Conservation (phyloP, 345 rosid genomes). For the Carallia pectinifolia region DNA sequence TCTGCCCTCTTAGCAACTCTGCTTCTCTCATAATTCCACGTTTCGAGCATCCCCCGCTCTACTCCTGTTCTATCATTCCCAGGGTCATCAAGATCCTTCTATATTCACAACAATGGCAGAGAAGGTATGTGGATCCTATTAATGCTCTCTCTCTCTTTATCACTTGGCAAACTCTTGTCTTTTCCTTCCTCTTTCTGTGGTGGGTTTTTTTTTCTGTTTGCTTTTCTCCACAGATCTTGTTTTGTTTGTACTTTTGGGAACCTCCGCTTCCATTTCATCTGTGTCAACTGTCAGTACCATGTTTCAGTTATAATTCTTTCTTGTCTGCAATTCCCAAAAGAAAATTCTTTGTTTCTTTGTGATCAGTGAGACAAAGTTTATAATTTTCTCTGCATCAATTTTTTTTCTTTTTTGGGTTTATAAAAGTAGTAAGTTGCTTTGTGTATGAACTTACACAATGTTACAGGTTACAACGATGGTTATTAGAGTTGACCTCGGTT, state of each 20-base stretch:
- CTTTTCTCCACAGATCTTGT: too few species aligned
- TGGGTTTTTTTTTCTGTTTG: not conserved
- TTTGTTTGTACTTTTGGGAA: too few species aligned
- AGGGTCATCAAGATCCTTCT: not conserved
- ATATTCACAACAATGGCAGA: slow-evolving; percentile 30
- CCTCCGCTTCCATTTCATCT: too few species aligned
- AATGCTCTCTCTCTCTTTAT: not conserved
- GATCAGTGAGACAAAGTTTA: too few species aligned
- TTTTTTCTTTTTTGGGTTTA: not conserved
- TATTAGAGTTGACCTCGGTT: slow-evolving; percentile 72
- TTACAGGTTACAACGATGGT: slow-evolving; percentile 62
- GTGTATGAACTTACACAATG: not conserved
- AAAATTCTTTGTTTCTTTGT: too few species aligned
- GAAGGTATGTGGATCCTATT: slow-evolving; percentile 13
- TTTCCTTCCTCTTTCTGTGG: not conserved
- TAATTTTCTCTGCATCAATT: not conserved
- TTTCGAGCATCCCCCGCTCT: too few species aligned
- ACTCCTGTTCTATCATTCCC: not conserved
- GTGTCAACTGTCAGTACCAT: too few species aligned
- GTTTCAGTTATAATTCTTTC: too few species aligned
- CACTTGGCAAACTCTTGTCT: not conserved
- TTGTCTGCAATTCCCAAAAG: too few species aligned
- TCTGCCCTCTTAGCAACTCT: too few species aligned
- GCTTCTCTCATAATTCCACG: too few species aligned
- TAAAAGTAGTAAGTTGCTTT: not conserved